Percentiles rank a stretch among this genome's conserved stretches.
These are phyloP conservation scores for Lentinula sp. DNA, from an alignment of 768 basidiomycete species.

Conservation along the genomic window DNA sequence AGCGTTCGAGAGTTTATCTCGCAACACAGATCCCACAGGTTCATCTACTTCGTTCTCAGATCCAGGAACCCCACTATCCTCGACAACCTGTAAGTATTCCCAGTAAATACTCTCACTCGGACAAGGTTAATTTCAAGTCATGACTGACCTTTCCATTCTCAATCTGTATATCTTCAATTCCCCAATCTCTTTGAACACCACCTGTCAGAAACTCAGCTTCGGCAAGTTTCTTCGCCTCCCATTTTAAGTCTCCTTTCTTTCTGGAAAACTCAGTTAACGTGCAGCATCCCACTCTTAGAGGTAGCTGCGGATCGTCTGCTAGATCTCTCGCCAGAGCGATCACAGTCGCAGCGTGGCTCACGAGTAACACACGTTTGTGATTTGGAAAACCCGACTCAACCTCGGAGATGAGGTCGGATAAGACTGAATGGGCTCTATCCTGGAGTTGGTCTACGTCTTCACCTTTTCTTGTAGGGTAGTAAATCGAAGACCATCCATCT, in stretches of 20 bases:
- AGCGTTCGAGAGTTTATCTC: constrained; percentile 6
- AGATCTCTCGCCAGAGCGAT: constrained; percentile 62
- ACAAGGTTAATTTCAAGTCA: neutral
- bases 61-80: constrained; percentile 64
- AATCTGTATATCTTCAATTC: constrained; percentile 67
- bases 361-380: constrained; percentile 51
- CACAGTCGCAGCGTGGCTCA: constrained; percentile 72
- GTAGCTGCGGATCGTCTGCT: constrained; percentile 42
- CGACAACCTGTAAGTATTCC: constrained; percentile 45
- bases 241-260: constrained; percentile 22
- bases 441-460: constrained; percentile 63
- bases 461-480: constrained; percentile 67
- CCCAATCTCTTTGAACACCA: constrained; percentile 68
- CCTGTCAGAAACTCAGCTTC: constrained; percentile 55
- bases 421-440: constrained; percentile 46
- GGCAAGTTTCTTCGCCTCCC: constrained; percentile 42
- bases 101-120: neutral
- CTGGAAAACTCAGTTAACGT: constrained; percentile 54
- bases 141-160: constrained; percentile 50
- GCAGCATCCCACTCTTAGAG: constrained; percentile 69
- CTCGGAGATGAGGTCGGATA: constrained; percentile 43
- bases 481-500: constrained; percentile 53
- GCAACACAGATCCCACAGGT: constrained; percentile 47
- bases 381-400: constrained; percentile 39
- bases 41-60: constrained; percentile 54